Conservation (phyloP, 2,329 filamentous ascomycete species). For the Sporothrix luriei region DNA sequence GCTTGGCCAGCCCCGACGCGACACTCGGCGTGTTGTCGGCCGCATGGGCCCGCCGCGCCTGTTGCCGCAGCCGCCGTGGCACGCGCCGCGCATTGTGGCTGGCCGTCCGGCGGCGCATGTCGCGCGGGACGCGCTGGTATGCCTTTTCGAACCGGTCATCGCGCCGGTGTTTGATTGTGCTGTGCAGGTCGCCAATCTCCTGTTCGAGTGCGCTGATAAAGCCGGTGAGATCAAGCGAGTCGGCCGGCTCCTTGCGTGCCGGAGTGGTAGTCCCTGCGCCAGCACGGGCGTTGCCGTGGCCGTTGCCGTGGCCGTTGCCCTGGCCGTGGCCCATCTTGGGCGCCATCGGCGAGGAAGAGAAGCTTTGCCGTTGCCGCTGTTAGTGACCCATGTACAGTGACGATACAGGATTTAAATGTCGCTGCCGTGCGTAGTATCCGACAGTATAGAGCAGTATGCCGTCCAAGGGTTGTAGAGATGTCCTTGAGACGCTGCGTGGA, state of each 20-base stretch:
- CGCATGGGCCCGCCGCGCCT: conserved; percentile 73
- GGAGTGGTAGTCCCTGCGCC: background rate
- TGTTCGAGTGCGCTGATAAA: conserved; percentile 86
- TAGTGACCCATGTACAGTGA: background rate
- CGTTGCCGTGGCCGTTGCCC: background rate
- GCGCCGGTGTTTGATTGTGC: conserved; percentile 69
- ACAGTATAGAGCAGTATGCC: background rate
- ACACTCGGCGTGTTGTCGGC: conserved; percentile 90
- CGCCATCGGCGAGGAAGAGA: background rate
- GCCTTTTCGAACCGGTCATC: conserved; percentile 62
- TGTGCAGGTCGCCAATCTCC: conserved; percentile 82
- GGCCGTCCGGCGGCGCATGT: conserved; percentile 81
- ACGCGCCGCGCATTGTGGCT: conserved; percentile 94
- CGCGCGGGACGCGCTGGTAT: conserved; percentile 87
- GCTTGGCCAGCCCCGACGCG: conserved; percentile 53
- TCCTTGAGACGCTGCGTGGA: background rate
- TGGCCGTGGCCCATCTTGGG: conserved; percentile 7
- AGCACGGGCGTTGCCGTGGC: background rate
- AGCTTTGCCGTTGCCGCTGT: background rate
- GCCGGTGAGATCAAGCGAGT: conserved; percentile 79
- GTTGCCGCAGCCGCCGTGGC: conserved; percentile 71
- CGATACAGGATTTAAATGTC: background rate
- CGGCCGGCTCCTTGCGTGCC: conserved; percentile 51
- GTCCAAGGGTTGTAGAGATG: background rate
- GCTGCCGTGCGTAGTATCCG: background rate